phyloP scores from a whole-genome alignment of 73 alveolate species.

The Uronychia setigera region DNA sequence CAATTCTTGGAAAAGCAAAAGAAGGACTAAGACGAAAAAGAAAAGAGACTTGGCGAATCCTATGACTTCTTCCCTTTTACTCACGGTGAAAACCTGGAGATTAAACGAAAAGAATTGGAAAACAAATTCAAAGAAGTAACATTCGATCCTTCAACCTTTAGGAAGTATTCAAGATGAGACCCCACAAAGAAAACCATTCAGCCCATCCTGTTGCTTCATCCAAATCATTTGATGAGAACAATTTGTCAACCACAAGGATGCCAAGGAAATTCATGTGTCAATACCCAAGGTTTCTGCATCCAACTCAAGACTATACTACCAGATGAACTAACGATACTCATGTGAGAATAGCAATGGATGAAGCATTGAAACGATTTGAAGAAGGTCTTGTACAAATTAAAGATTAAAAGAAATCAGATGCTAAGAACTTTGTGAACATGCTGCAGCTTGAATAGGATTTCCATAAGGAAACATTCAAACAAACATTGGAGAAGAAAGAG shows the following conservation, averaged over 20 bases:
- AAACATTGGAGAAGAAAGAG: background rate
- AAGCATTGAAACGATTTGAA: slow-evolving; percentile 9
- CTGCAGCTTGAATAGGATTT: background rate
- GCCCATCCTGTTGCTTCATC: background rate
- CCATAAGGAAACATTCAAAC: background rate
- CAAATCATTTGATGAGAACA: background rate
- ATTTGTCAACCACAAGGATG: background rate
- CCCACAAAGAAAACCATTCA: background rate
- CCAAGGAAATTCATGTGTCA: background rate
- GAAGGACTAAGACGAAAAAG: background rate
- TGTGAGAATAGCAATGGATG: background rate
- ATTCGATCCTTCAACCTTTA: background rate
- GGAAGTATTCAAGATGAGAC: background rate
- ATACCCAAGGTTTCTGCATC: background rate
- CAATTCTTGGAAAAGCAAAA: background rate
- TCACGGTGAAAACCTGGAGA: slow-evolving; percentile 19
- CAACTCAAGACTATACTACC: background rate
- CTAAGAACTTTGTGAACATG: background rate
- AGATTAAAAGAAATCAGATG: slow-evolving; percentile 8
- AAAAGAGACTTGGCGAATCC: background rate
- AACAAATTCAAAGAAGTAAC: background rate
- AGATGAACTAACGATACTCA: background rate
- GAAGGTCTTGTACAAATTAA: background rate
- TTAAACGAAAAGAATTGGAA: background rate
- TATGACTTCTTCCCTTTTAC: slow-evolving; percentile 31